Base-by-base conservation (phyloP, 495 filamentous ascomycete species). In the Daldinia bambusicola region DNA sequence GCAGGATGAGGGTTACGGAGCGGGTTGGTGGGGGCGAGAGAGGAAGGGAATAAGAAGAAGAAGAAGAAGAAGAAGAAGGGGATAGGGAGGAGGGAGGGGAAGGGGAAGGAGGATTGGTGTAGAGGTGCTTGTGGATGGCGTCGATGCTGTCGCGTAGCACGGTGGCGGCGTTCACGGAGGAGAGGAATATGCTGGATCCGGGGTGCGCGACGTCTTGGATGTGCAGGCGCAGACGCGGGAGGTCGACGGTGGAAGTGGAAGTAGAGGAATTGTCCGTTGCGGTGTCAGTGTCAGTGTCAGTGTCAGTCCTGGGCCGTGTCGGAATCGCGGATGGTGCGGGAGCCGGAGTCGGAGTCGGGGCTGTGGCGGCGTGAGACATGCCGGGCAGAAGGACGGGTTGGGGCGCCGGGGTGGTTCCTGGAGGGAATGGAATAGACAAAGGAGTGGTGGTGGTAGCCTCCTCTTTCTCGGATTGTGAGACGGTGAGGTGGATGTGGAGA, bases 1-100 rank as follows among this genome's bases (percentile, higher is more conserved):
- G 89, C 13, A 98, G 85, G 68, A 97, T 83, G n/a, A 98, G 77
- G 0, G 94, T 97, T n/a, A 98, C 88, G 18, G 92, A 95, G 43
- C 93, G 90, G 7, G 83, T 84, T 0, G 80, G 77, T 31, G 85
- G 84, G 0, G 82, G 83, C 84, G 34, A 84, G 83, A 40, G 94
- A 84, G 32, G 83, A 83, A 56, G 81, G 76, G 58, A 93, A 82
- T 22, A 8, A 34, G 40, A 62, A 16, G 32, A 36, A 16, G 22
- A 32, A 12, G 9, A 22, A 34, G 2, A 6, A 61, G 41, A n/a
- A n/a, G n/a, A n/a, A n/a, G n/a, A n/a, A n/a, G n/a, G n/a, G n/a
- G n/a, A n/a, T n/a, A n/a, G 83, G 83, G 58, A 81, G 76, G 58
- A 93, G 83, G 26, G 6, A 34, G 40, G 59, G 26, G 32, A 36